Evolutionary conservation across 2,329 filamentous ascomycete species (phyloP).

Genomic region (Sarocladium brachiariae): DNA sequence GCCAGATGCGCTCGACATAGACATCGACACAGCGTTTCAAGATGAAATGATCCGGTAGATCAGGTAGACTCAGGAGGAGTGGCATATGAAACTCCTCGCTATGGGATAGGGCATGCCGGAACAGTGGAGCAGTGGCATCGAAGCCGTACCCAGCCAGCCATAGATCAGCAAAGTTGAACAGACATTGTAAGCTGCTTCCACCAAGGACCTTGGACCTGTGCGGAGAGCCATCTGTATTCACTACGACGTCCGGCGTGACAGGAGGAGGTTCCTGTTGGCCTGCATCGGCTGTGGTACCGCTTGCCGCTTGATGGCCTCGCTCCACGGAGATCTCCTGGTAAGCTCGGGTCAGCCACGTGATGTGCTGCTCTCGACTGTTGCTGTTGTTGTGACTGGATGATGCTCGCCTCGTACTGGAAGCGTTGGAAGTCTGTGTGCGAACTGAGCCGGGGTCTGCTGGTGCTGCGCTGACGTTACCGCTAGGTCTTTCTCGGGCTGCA

Average conservation of each 20-base stretch:
- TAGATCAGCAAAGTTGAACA: constrained; percentile 3
- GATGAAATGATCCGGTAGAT: not conserved
- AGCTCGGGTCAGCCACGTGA: constrained; percentile 1
- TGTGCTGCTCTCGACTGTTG: not conserved
- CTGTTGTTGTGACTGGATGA: not conserved
- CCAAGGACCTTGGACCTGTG: constrained; percentile 1
- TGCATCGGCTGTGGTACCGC: too few species aligned
- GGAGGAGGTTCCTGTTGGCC: not conserved
- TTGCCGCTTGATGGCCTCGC: not conserved
- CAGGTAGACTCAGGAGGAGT: not conserved
- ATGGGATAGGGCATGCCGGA: not conserved
- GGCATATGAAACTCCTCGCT: constrained; percentile 1
- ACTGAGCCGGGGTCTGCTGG: not conserved
- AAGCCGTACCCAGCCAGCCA: constrained; percentile 1
- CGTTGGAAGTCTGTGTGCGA: not conserved
- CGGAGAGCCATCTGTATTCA: not conserved
- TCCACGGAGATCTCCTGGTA: not conserved
- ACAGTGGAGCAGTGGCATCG: not conserved
- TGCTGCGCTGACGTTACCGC: too few species aligned
- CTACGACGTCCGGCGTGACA: not conserved
- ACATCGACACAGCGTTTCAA: not conserved
- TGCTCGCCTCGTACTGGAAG: not conserved
- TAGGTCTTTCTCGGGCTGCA: too few species aligned
- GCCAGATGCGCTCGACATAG: not conserved
- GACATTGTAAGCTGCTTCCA: not conserved